Evolutionary conservation across 345 rosid genomes (phyloP).

Genomic region (Eucalyptus camaldulensis): DNA sequence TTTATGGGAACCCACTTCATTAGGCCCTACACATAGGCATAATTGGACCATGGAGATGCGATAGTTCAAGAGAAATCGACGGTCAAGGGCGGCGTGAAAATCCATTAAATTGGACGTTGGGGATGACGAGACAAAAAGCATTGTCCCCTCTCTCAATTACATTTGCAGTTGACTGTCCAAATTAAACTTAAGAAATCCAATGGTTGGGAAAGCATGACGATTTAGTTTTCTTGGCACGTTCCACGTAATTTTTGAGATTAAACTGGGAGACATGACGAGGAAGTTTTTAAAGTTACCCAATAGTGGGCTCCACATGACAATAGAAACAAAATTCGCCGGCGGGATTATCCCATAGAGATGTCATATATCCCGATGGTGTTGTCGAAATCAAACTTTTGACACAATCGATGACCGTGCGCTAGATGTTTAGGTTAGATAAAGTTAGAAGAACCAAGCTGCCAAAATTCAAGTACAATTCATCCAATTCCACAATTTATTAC

Average conservation of each 20-base stretch:
- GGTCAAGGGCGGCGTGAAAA: background rate
- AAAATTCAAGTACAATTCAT: background rate
- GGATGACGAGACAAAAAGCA: background rate
- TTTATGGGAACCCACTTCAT: background rate
- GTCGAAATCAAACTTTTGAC: background rate
- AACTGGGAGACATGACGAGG: background rate
- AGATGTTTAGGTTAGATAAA: background rate
- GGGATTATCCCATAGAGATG: background rate
- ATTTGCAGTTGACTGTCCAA: background rate
- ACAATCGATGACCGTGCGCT: background rate
- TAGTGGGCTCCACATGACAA: background rate
- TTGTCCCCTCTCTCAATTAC: accelerated
- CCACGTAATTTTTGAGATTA: accelerated
- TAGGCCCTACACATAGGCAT: accelerated
- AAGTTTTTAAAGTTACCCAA: background rate
- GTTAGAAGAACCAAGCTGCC: background rate
- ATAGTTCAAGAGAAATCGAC: background rate
- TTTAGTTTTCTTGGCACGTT: accelerated
- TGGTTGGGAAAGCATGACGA: background rate
- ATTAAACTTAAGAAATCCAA: background rate
- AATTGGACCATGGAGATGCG: background rate
- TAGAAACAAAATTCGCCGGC: background rate
- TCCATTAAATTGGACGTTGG: background rate
- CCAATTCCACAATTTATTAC: background rate
- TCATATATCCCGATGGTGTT: background rate